These are phyloP conservation scores for Terfezia boudieri DNA, from an alignment of 495 filamentous ascomycete species.

Conservation along the genomic window DNA sequence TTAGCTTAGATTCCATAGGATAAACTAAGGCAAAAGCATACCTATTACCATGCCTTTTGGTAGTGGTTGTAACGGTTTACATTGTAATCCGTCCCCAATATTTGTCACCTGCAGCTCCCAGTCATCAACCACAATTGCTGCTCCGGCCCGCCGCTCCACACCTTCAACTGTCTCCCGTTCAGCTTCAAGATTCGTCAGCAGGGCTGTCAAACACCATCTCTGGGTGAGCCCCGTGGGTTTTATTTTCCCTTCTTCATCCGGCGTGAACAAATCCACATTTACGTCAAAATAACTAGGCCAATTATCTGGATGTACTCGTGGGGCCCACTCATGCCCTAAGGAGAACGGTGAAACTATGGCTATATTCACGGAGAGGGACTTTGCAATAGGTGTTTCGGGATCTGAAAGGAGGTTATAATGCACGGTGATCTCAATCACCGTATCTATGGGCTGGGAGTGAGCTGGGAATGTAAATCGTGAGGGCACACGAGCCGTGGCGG, in stretches of 20 bases:
- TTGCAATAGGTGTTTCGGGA: constrained; percentile 60
- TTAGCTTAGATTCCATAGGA: too few species aligned
- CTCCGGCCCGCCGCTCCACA: background rate
- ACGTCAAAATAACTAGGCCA: constrained; percentile 73
- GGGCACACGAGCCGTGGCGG: constrained; percentile 14
- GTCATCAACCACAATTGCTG: background rate
- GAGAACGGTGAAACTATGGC: constrained; percentile 65
- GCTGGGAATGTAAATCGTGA: constrained; percentile 31
- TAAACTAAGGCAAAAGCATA: too few species aligned
- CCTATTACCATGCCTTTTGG: too few species aligned
- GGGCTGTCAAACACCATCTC: constrained; percentile 52
- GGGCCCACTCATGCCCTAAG: constrained; percentile 63
- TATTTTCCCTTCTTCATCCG: constrained; percentile 22
- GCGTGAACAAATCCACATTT: constrained; percentile 19
- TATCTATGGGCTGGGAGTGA: constrained; percentile 32
- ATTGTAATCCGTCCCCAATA: background rate
- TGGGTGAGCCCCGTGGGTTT: constrained; percentile 41
- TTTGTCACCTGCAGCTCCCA: background rate
- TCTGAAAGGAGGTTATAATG: constrained; percentile 63
- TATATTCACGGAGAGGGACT: constrained; percentile 40
- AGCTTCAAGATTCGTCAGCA: constrained; percentile 33
- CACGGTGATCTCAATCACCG: constrained; percentile 46
- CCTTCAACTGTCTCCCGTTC: constrained; percentile 23
- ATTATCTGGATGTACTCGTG: constrained; percentile 46
- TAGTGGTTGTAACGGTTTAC: constrained; percentile 23